A percentile compares a stretch with the other conserved stretches of the same genome.
phyloP scores from a whole-genome alignment of 768 basidiomycete genomes.

The Collybia mongolica region DNA sequence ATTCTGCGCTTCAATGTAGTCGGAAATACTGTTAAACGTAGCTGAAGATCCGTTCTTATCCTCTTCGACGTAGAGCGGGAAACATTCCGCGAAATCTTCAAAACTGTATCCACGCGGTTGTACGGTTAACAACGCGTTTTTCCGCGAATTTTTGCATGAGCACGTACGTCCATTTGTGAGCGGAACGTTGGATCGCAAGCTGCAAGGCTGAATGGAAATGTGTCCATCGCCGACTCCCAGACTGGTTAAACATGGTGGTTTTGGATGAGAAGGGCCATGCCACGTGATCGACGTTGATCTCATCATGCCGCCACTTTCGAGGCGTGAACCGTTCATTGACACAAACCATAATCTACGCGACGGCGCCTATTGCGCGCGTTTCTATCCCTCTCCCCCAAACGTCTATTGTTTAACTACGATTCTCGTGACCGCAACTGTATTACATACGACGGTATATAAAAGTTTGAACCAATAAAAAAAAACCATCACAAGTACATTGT shows the following conservation, averaged over 20 bases:
- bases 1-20: slow-evolving; percentile 69
- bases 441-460: no score
- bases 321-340: no score
- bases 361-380: no score
- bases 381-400: no score
- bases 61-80: slow-evolving; percentile 63
- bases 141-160: slow-evolving; percentile 2
- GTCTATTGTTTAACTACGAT: no score
- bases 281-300: slow-evolving; percentile 15
- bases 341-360: no score
- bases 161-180: slow-evolving; percentile 58
- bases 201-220: slow-evolving; percentile 57
- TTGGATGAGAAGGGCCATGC: neutral
- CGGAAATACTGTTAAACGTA: slow-evolving; percentile 64
- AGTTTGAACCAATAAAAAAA: no score
- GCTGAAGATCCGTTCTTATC: slow-evolving; percentile 60
- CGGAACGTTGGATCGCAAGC: slow-evolving; percentile 52
- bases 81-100: slow-evolving; percentile 64
- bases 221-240: slow-evolving; percentile 54
- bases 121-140: slow-evolving; percentile 1
- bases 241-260: slow-evolving; percentile 38
- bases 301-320: no score
- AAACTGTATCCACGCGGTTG: slow-evolving; percentile 32
- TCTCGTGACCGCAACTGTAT: no score
- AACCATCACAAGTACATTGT: no score